These are phyloP conservation scores for Eutypella sp. DNA, from an alignment of 2,329 filamentous ascomycete species.

Conservation along the genomic window DNA sequence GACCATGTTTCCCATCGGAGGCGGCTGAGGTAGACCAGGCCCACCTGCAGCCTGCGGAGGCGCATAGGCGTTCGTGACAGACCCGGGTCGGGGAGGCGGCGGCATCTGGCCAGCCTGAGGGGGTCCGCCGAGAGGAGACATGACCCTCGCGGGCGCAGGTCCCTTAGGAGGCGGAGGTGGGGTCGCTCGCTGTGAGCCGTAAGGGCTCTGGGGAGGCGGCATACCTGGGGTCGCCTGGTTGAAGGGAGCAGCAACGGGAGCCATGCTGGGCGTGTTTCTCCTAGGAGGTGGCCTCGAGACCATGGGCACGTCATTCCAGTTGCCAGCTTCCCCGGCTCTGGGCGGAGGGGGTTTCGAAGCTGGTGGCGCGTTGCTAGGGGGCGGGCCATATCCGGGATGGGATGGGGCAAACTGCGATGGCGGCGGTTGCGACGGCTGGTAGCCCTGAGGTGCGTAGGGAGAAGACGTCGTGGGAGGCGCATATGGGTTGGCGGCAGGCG, in stretches of 20 bases:
- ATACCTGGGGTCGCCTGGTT: slow-evolving; percentile 52
- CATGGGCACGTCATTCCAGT: slow-evolving; percentile 94
- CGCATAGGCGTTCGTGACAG: slow-evolving; percentile 59
- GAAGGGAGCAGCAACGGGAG: slow-evolving; percentile 72
- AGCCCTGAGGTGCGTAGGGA: slow-evolving; percentile 42
- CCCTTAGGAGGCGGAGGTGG: slow-evolving; percentile 83
- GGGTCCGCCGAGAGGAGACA: slow-evolving; percentile 62
- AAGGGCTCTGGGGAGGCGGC: slow-evolving; percentile 54
- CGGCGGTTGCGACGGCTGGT: slow-evolving; percentile 47
- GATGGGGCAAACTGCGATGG: slow-evolving; percentile 17
- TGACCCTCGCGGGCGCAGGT: slow-evolving; percentile 62
- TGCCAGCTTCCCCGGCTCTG: slow-evolving; percentile 64
- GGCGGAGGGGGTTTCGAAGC: slow-evolving; percentile 65
- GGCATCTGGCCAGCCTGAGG: slow-evolving; percentile 42
- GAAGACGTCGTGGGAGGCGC: slow-evolving; percentile 31
- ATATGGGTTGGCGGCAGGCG: slow-evolving; percentile 43
- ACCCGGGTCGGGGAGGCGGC: slow-evolving; percentile 46
- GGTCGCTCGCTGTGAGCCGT: slow-evolving; percentile 55
- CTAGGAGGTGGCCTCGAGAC: slow-evolving; percentile 69
- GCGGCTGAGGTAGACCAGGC: slow-evolving; percentile 30
- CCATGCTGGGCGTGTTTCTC: slow-evolving; percentile 66
- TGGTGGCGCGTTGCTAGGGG: slow-evolving; percentile 61
- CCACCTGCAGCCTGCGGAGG: slow-evolving; percentile 43
- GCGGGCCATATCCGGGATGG: slow-evolving; percentile 26
- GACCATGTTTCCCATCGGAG: slow-evolving; percentile 47